phyloP scores from a whole-genome alignment of 2,329 filamentous ascomycete species.

The Beauveria varroae region DNA sequence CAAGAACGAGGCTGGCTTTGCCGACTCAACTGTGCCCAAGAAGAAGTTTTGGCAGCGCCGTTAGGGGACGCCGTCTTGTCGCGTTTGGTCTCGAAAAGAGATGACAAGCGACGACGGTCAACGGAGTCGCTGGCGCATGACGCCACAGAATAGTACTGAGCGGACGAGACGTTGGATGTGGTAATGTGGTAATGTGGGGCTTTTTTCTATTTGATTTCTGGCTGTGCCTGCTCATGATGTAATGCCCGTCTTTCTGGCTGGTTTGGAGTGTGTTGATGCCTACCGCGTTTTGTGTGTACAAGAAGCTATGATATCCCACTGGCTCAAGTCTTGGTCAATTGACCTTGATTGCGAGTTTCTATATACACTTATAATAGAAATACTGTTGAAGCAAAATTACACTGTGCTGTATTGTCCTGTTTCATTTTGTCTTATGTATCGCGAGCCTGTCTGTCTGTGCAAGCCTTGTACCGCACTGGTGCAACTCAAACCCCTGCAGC shows the following conservation, averaged over 20 bases:
- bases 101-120: not conserved
- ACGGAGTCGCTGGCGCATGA: not conserved
- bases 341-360: slow-evolving; percentile 5
- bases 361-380: not conserved
- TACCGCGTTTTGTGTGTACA: not conserved
- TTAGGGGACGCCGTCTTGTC: not conserved
- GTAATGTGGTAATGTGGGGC: not conserved
- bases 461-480: not conserved
- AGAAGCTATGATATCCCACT: slow-evolving; percentile 11
- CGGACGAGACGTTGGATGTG: not conserved
- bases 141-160: not conserved
- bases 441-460: not conserved
- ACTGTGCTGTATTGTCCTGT: not conserved
- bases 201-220: not conserved
- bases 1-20: slow-evolving; percentile 23
- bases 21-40: slow-evolving; percentile 7
- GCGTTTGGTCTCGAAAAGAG: too few species aligned
- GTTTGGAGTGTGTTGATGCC: slow-evolving; percentile 5
- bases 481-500: not conserved
- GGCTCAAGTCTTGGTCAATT: slow-evolving; percentile 1
- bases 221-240: slow-evolving; percentile 6
- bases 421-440: not conserved
- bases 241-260: slow-evolving; percentile 7
- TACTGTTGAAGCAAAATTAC: not conserved
- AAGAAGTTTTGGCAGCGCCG: slow-evolving; percentile 12